Evolutionary conservation across 257 asterid genomes (phyloP).

Genomic region (Schizonepeta tenuifolia): DNA sequence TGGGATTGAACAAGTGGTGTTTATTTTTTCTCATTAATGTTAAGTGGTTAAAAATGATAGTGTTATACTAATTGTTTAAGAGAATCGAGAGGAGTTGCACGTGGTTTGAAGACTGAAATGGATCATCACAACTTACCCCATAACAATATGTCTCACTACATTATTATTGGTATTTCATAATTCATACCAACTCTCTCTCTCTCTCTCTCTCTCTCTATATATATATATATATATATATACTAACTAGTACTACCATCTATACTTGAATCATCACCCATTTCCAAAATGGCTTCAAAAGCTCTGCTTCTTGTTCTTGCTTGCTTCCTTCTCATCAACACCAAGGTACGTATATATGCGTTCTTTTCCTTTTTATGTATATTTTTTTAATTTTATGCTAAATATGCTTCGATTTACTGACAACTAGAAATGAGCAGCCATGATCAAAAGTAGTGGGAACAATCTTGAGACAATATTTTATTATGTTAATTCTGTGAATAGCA

Average conservation of each 20-base stretch:
- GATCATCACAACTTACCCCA: slow-evolving; percentile 20
- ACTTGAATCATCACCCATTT: neutral
- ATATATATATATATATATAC: slow-evolving; percentile 20
- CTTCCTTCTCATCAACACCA: slow-evolving; percentile 45
- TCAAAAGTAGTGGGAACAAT: neutral
- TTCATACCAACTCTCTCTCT: too few species aligned
- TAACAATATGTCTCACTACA: slow-evolving; percentile 4
- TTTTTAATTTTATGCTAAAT: neutral
- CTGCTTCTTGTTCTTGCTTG: slow-evolving; percentile 42
- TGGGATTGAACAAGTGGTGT: neutral
- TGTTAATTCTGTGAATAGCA: too few species aligned
- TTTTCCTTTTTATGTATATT: neutral
- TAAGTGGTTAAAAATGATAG: slow-evolving; percentile 17
- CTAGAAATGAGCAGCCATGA: neutral
- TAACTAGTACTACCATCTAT: neutral
- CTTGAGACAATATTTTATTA: neutral
- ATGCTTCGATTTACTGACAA: neutral
- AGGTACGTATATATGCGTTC: slow-evolving; percentile 31
- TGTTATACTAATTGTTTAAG: slow-evolving; percentile 31
- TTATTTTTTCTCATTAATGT: neutral
- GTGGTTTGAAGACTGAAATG: slow-evolving; percentile 29
- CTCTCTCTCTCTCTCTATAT: too few species aligned
- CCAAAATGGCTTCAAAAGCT: slow-evolving; percentile 45
- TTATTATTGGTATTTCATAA: too few species aligned
- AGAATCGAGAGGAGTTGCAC: slow-evolving; percentile 34